A percentile compares a stretch with the other conserved stretches of the same genome.
phyloP scores from a whole-genome alignment of 768 basidiomycete genomes.

The Hydnum rufescens region DNA sequence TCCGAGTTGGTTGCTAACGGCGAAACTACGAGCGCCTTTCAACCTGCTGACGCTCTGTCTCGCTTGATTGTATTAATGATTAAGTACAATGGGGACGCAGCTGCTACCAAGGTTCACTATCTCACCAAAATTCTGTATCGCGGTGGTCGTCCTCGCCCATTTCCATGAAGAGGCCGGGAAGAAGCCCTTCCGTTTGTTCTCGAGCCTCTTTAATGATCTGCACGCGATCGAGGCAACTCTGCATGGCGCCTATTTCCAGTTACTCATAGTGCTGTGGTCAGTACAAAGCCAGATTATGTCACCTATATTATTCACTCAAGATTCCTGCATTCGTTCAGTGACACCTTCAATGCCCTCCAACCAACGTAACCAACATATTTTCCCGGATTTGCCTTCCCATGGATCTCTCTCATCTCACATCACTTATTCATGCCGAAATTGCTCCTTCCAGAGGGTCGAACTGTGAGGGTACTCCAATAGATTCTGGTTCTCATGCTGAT shows the following conservation, averaged over 20 bases:
- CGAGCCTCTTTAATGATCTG: conserved; percentile 82
- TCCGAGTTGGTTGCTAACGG: conserved; percentile 51
- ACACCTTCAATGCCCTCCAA: conserved; percentile 88
- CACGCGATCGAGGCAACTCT: conserved; percentile 69
- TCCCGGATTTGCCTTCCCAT: conserved; percentile 95
- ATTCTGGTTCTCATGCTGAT: conserved; percentile 1
- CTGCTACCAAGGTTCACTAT: conserved; percentile 83
- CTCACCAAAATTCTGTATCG: conserved; percentile 93
- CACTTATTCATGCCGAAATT: conserved; percentile 95
- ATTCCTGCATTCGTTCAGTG: conserved; percentile 32
- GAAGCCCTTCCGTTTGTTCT: conserved; percentile 96
- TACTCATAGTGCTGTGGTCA: conserved; percentile 76
- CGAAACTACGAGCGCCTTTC: conserved; percentile 56
- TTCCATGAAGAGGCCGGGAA: conserved; percentile 92
- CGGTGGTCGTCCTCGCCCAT: conserved; percentile 87
- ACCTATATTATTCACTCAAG: conserved; percentile 9
- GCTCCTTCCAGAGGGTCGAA: conserved; percentile 67
- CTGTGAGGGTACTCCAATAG: conserved; percentile 26
- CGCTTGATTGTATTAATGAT: conserved; percentile 92
- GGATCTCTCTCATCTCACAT: conserved; percentile 93
- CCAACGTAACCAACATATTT: conserved; percentile 94
- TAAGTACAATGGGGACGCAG: conserved; percentile 95
- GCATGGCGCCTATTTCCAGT: conserved; percentile 74
- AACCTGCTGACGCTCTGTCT: conserved; percentile 87
- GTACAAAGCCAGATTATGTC: conserved; percentile 10